phyloP scores from a whole-genome alignment of 768 basidiomycete genomes.

The Agrocybe pediades region DNA sequence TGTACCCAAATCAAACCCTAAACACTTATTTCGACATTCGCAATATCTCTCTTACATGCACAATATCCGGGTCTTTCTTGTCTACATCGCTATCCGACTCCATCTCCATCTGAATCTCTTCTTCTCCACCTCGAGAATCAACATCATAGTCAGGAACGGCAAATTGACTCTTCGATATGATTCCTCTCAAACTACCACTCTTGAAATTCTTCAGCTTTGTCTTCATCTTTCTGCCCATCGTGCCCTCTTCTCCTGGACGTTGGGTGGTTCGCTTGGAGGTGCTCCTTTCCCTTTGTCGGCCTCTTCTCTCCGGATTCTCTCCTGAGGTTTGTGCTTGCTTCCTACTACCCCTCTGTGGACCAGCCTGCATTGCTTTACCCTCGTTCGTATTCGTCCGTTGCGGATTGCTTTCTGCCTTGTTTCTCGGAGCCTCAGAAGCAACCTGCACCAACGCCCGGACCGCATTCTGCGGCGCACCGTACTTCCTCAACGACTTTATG shows the following conservation, averaged over 20 bases:
- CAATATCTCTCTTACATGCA: neutral
- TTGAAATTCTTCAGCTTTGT: neutral
- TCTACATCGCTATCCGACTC: neutral
- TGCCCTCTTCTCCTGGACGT: conserved; percentile 13
- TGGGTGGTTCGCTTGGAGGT: conserved; percentile 8
- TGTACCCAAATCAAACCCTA: no score
- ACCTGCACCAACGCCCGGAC: conserved; percentile 14
- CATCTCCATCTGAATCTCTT: neutral
- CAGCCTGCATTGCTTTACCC: no score
- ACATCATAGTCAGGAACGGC: no score
- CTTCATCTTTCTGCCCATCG: neutral
- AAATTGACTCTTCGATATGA: no score
- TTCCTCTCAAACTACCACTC: neutral
- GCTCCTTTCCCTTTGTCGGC: conserved; percentile 26
- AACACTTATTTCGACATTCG: no score
- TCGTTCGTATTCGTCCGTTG: no score
- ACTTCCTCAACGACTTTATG: conserved; percentile 60
- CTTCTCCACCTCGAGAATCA: neutral
- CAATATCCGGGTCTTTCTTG: neutral
- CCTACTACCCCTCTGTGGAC: conserved; percentile 6
- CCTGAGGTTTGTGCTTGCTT: conserved; percentile 4
- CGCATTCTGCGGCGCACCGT: conserved; percentile 40
- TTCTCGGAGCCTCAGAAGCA: conserved; percentile 9
- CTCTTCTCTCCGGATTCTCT: conserved; percentile 25
- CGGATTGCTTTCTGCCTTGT: neutral